Base-by-base conservation (phyloP, 257 asterid genomes). In the Nyctanthes arbortristis region DNA sequence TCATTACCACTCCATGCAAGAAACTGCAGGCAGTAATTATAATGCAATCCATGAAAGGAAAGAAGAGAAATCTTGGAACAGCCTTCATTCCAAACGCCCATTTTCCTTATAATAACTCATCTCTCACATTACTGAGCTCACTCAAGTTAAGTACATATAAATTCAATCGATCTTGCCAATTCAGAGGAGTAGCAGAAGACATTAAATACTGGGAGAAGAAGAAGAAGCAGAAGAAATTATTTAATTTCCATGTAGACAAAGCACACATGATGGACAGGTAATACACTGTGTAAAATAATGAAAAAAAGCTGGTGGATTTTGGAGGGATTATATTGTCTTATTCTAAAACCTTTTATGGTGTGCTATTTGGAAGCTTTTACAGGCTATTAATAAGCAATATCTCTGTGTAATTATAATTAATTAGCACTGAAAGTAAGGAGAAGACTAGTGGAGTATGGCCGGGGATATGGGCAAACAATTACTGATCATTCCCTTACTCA, bases 11-110 rank as follows among this genome's bases (percentile, higher is more conserved):
- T 52, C 59, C 30, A 52, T 52, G 59, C 59, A 52, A n/a, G n/a
- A n/a, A n/a, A n/a, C n/a, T n/a, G n/a, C n/a, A n/a, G n/a, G n/a
- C n/a, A n/a, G n/a, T n/a, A n/a, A n/a, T n/a, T n/a, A n/a, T n/a
- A n/a, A n/a, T 22, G 59, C 13, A 52, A 22, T 52, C 59, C 20
- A 9, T 22, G 59, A 52, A n/a, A n/a, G n/a, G n/a, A n/a, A n/a
- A n/a, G n/a, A n/a, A n/a, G n/a, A 52, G 7, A 52, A 52, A 52
- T 52, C 59, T 52, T 52, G 59, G 59, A 52, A 24, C 59, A 52
- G 59, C 24, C 59, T 52, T 52, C 59, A 52, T 52, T 52, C 59
- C 59, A 22, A 52, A 52, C 59, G 59, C 59, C 59, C 13, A 5
- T 24, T 22, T 52, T 52, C 59, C 59, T 52, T 22, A 12, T 24